phyloP scores from a whole-genome alignment of 768 basidiomycete genomes.

The Candolleomyces eurysporus region DNA sequence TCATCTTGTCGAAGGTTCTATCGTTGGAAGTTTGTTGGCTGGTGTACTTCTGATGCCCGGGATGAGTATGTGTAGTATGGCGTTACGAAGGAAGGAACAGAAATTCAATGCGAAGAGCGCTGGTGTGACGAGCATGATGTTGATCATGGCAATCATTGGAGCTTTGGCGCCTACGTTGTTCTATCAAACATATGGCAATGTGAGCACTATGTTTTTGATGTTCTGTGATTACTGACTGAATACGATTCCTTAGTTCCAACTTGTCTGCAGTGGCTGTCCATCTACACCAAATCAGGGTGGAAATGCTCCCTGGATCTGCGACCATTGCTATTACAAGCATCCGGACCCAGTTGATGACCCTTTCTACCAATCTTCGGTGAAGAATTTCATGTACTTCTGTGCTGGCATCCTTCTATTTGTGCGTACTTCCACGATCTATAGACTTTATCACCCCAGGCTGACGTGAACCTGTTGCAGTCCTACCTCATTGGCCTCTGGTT shows the following conservation, averaged over 20 bases:
- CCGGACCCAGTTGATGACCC: conserved; percentile 91
- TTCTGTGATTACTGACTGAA: background rate
- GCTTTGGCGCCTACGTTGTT: conserved; percentile 93
- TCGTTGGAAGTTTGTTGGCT: conserved; percentile 92
- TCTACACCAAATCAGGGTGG: conserved; percentile 35
- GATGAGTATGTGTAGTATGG: conserved; percentile 90
- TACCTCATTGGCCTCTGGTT: conserved; percentile 98
- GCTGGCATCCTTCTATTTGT: conserved; percentile 88
- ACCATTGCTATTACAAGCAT: conserved; percentile 92
- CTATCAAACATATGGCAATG: conserved; percentile 97
- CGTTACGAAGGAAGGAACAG: conserved; percentile 88
- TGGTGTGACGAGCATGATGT: conserved; percentile 97
- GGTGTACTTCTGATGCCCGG: conserved; percentile 98
- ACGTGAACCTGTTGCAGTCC: conserved; percentile 50
- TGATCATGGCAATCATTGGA: conserved; percentile 99
- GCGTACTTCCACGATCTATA: conserved; percentile 30
- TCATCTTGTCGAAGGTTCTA: conserved; percentile 92
- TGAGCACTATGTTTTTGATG: conserved; percentile 39
- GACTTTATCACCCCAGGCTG: background rate
- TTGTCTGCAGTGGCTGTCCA: conserved; percentile 83
- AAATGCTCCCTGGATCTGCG: conserved; percentile 73
- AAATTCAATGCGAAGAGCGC: conserved; percentile 99
- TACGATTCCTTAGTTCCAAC: conserved; percentile 65
- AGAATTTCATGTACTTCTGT: conserved; percentile 94
- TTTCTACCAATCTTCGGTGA: conserved; percentile 95